Conservation (phyloP, 2,329 filamentous ascomycete genomes). For the Colletotrichum sp. region DNA sequence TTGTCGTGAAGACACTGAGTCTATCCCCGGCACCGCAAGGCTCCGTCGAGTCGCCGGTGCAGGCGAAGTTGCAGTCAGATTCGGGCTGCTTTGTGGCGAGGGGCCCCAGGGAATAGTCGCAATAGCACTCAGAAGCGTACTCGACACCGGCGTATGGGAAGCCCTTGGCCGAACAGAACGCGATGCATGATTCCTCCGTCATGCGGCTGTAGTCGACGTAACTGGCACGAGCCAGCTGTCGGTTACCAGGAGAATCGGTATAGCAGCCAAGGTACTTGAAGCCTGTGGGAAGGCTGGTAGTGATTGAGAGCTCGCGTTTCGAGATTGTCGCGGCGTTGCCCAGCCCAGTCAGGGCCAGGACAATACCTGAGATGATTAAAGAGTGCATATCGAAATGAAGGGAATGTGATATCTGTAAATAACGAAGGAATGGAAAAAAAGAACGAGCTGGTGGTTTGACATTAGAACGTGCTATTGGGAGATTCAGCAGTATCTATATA, state of each 20-base stretch:
- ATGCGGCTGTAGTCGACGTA: background rate
- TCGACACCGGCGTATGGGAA: slow-evolving; percentile 49
- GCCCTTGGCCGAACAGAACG: background rate
- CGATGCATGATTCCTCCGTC: background rate
- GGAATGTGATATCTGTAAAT: background rate
- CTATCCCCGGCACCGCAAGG: no score
- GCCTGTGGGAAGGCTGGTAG: background rate
- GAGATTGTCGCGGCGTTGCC: background rate
- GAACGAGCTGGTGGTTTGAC: background rate
- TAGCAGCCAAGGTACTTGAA: background rate
- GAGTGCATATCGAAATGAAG: background rate
- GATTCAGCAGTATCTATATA: accelerated
- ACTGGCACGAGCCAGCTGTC: background rate
- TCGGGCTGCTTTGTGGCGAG: no score
- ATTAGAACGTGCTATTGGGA: background rate
- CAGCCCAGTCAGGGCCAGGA: background rate
- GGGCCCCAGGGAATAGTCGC: slow-evolving; percentile 21
- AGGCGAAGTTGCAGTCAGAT: no score
- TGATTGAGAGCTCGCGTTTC: background rate
- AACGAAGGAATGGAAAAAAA: background rate
- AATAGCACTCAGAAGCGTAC: slow-evolving; percentile 59
- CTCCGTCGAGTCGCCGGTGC: no score
- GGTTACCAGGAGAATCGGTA: background rate
- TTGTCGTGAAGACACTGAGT: no score
- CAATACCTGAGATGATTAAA: background rate